Percentiles rank a stretch among this genome's conserved stretches.
phyloP scores from a whole-genome alignment of 2,329 filamentous ascomycete species.

The Cercospora berteroae region DNA sequence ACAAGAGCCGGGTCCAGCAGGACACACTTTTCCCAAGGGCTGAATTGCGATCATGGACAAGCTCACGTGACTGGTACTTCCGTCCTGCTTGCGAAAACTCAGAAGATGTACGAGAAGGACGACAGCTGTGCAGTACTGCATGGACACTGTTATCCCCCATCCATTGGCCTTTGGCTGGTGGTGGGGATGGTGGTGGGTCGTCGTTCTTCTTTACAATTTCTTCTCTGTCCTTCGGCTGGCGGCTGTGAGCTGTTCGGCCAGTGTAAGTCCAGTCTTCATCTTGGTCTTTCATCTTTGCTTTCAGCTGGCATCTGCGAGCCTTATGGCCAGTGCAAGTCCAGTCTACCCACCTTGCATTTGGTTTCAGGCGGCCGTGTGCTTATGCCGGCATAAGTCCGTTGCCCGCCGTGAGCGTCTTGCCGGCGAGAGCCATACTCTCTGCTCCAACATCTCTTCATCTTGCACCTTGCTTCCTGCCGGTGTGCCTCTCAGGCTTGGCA shows the following conservation, averaged over 20 bases:
- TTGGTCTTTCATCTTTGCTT: neutral
- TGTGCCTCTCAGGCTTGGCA: neutral
- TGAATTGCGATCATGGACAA: neutral
- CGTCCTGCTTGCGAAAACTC: neutral
- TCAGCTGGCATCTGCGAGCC: conserved; percentile 10
- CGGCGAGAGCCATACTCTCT: neutral
- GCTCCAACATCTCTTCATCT: neutral
- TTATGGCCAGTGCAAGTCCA: conserved; percentile 6
- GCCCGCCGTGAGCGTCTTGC: neutral
- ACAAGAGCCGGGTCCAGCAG: neutral
- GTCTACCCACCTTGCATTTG: neutral
- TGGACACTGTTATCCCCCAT: conserved; percentile 3
- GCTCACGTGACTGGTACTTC: neutral
- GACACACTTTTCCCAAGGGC: neutral
- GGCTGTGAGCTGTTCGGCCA: conserved; percentile 11
- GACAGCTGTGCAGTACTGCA: neutral
- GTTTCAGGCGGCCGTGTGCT: neutral
- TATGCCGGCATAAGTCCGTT: conserved; percentile 12
- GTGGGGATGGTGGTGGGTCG: conserved; percentile 6
- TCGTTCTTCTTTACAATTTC: neutral
- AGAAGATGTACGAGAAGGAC: neutral
- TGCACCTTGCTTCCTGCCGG: neutral
- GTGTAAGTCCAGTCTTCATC: conserved; percentile 9
- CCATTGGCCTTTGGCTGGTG: conserved; percentile 3
- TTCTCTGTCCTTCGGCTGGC: neutral